Percentiles rank a stretch among this genome's conserved stretches.
Conservation (phyloP, 805 yeast genomes). For the Metschnikowia reukaufii region DNA sequence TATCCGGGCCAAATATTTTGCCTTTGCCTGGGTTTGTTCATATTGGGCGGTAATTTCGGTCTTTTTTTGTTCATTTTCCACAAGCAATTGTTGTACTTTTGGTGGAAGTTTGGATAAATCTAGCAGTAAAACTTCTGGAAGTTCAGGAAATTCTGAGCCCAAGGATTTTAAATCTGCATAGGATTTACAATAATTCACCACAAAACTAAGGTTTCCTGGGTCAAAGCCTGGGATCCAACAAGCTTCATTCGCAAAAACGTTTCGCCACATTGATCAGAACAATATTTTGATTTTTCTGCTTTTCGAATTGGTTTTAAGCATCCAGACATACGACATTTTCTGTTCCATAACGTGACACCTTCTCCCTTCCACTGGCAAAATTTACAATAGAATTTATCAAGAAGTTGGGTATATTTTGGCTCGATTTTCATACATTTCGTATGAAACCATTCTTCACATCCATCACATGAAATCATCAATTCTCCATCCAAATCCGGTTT, state of each 20-base stretch:
- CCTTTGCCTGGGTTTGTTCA: conserved; percentile 17
- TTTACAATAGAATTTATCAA: conserved; percentile 69
- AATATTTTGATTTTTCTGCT: conserved; percentile 61
- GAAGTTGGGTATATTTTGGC: conserved; percentile 49
- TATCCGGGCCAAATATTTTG: conserved; percentile 26
- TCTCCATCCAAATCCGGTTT: conserved; percentile 71
- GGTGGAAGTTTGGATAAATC: conserved; percentile 20
- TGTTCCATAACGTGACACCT: conserved; percentile 66
- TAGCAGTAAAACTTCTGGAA: conserved; percentile 32
- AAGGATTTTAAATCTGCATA: conserved; percentile 25
- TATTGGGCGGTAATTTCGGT: conserved; percentile 20
- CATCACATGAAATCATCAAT: conserved; percentile 92
- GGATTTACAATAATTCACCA: conserved; percentile 24
- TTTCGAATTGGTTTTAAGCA: conserved; percentile 58
- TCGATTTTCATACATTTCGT: conserved; percentile 71
- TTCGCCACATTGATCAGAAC: conserved; percentile 69
- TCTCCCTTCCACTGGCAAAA: conserved; percentile 58
- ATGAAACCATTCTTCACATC: conserved; percentile 95
- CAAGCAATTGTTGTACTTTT: conserved; percentile 20
- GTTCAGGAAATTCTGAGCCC: conserved; percentile 44
- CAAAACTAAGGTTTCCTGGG: conserved; percentile 24
- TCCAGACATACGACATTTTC: conserved; percentile 61
- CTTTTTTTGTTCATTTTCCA: conserved; percentile 9
- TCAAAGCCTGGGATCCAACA: conserved; percentile 20
- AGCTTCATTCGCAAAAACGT: conserved; percentile 37